Percentiles rank a stretch among this genome's conserved stretches.
These are phyloP conservation scores for Syzygium aqueum DNA, from an alignment of 345 rosid genomes.

Conservation along the genomic window DNA sequence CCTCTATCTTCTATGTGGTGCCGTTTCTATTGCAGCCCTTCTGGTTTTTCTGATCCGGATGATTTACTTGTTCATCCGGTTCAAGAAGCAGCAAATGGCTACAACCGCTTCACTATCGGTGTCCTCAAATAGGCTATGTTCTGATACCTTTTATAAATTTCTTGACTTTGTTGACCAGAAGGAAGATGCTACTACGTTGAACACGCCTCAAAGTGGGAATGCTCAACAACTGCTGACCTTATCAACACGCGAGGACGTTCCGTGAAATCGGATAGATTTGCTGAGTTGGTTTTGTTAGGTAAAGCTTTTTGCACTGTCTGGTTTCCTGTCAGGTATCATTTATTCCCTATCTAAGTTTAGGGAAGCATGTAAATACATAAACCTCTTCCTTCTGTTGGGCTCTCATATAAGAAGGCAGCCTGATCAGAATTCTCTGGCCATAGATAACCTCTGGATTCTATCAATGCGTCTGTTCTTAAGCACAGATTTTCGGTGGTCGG, in stretches of 20 bases:
- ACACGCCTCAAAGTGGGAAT: background rate
- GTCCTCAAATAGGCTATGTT: constrained; percentile 17
- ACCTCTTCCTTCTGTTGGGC: background rate
- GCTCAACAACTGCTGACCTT: background rate
- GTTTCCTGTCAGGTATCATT: background rate
- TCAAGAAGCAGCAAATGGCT: constrained; percentile 28
- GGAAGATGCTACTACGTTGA: constrained; percentile 71
- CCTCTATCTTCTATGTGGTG: constrained; percentile 52
- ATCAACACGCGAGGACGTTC: background rate
- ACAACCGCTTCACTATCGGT: constrained; percentile 2
- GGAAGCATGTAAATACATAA: background rate
- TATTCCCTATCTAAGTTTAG: background rate
- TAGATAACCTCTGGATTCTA: background rate
- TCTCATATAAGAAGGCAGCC: background rate
- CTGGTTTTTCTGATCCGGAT: constrained; percentile 36
- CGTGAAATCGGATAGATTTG: background rate
- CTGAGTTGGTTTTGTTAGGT: background rate
- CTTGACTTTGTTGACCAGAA: constrained; percentile 70
- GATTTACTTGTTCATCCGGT: constrained; percentile 41
- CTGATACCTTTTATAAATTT: constrained; percentile 36
- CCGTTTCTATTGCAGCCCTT: constrained; percentile 33
- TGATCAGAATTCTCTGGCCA: background rate
- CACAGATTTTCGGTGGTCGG: background rate
- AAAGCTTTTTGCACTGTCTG: background rate
- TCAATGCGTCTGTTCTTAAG: background rate